Evolutionary conservation across 2,329 filamentous ascomycete genomes (phyloP), one percentile per base, ranked within the genome.

Genomic region (Raffaelea ambrosiae): DNA sequence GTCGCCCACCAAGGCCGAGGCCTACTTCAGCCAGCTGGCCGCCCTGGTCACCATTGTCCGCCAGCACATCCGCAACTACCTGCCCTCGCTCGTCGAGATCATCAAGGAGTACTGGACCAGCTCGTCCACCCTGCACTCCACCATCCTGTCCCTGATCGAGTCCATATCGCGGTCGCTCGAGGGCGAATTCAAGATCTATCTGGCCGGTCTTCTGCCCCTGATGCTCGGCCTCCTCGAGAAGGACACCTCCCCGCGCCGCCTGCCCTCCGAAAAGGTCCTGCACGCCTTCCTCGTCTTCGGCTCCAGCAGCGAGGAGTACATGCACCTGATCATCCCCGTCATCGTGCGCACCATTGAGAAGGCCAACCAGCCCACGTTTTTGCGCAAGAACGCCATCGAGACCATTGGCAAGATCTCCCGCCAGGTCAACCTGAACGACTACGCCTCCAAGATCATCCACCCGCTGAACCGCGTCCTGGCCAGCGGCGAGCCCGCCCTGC

Each of bases 271-370:
- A 62, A 84, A 85, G 57, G 90, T 98, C 4, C 73, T 99, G 21
- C 93, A 97, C 61, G 90, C 91, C 0, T 95, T 99, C 64, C 70
- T 98, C 23, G 87, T 98, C 1, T 98, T 98, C 62, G 94, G 94
- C 1, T 84, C 90, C 0, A 97, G 90, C 59, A 87, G 86, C 11
- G 93, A 98, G 63, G 93, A 98, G 63, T 98, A 98, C 64, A 98
- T 98, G 93, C 93, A 98, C 63, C 74, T 98, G 46, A 97, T 99
- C 55, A 88, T 98, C 45, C 93, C 93, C 0, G 88, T 95, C 33
- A 89, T 98, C 59, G 90, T 98, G 9, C 83, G 86, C 40, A 86
- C 95, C 43, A 97, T 98, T 59, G 91, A 98, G 63, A 94, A 88
- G 60, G 79, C 85, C 29, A 83, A 85, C 11, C 87, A 94, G 53